Base-by-base conservation (phyloP, 805 yeast species). In the Pichia ethanolica region DNA sequence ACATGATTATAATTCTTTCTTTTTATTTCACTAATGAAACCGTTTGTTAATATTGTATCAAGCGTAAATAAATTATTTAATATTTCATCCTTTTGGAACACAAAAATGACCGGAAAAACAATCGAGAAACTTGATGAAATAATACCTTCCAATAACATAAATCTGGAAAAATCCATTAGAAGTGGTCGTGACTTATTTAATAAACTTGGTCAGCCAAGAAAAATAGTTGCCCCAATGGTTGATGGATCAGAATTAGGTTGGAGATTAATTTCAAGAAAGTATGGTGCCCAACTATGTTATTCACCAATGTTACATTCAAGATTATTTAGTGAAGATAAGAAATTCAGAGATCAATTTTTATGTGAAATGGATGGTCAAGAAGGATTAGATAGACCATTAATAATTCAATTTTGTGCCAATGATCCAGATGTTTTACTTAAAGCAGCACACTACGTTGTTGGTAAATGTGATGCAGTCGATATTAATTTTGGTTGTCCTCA, bases 261-360 rank as follows among this genome's bases (percentile, higher is more conserved):
- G 98, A 74, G 99, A 55, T 76, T 87, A 14, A 70, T 93, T 13
- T 86, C 95, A 4, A 75, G 98, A 49, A 73, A 76, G 51, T 84
- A 90, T 59, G 99, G 99, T 4, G 98, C 99, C 0, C 88, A 89
- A 3, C 71, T 93, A 35, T 88, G 97, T 61, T 93, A 91, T 60
- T 87, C 98, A 0, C 99, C 99, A 4, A 93, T 93, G 99, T 78
- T 86, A 56, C 98, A 93, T 66, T 96, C 99, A 4, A 74, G 89
- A 44, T 69, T 90, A 37, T 93, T 93, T 68, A 95, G 95, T 28
- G 85, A 86, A 3, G 84, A 83, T 44, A 85, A 81, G 52, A 86
- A 86, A 58, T 93, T 93, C 62, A 73, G 98, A 47, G 71, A 71
- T 20, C 86, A 82, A 53, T 85, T 81, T 83, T 81, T 87, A 80